Base-by-base conservation (phyloP, 352 stramenopile species). In the Phytopythium ostracodes region DNA sequence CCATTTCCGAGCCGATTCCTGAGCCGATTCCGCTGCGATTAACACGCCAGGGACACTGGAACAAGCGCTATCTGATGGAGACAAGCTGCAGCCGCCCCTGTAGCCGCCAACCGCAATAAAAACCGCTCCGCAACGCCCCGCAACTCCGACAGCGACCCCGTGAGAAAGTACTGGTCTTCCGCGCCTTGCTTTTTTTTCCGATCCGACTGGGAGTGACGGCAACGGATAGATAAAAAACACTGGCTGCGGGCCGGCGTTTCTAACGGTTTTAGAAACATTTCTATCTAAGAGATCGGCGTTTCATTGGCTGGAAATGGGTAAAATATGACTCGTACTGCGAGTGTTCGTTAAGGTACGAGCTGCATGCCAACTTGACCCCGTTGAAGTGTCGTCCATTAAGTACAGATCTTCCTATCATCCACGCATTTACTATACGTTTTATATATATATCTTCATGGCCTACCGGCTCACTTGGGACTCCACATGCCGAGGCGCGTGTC, bases 401-500 rank as follows among this genome's bases (percentile, higher is more conserved):
- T n/a, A n/a, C n/a, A n/a, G n/a, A n/a, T n/a, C n/a, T n/a, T n/a
- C n/a, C n/a, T n/a, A n/a, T n/a, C n/a, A n/a, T n/a, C n/a, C n/a
- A n/a, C n/a, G n/a, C n/a, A n/a, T 38, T 38, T 56, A 15, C 24
- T 27, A 40, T 27, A 54, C 14, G 9, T 7, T 33, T 6, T 42
- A 29, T 20, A 56, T 14, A 25, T 40, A 24, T 22, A 56, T 29
- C 11, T 5, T 6, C 2, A 10, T 12, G 36, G 29, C 29, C 29
- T 22, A 38, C 25, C 27, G 46, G 12, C 17, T 27, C 51, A 95
- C 69, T 92, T 93, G 14, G 87, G 87, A 43, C 84, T 94, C 87
- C 87, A 96, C 87, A 96, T 96, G 9, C 87, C 87, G 35, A 96
- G 76, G 0, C 85, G 71, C 11, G 87, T 96, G 63, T 96, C 87